Conservation (phyloP, 768 basidiomycete genomes). For the Tephrocybe rancida region DNA sequence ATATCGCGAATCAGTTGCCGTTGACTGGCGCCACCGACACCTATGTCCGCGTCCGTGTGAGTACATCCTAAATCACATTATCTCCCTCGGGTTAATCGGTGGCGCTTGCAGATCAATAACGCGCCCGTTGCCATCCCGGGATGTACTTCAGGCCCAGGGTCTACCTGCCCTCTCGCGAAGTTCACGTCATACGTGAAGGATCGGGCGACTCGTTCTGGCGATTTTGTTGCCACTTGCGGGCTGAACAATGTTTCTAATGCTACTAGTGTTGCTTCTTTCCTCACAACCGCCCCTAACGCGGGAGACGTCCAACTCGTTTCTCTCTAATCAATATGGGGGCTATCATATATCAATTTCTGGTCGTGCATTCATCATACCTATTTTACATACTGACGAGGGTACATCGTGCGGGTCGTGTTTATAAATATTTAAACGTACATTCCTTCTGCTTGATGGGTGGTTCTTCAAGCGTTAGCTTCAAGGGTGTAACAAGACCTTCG, state of each 20-base stretch:
- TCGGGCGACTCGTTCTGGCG: conserved; percentile 30
- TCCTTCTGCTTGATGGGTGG: neutral
- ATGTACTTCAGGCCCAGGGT: conserved; percentile 40
- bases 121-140: conserved; percentile 43
- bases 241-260: conserved; percentile 26
- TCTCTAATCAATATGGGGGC: conserved; percentile 1
- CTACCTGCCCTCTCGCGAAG: conserved; percentile 34
- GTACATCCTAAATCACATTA: conserved; percentile 1
- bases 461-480: conserved; percentile 16
- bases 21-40: conserved; percentile 8
- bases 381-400: neutral
- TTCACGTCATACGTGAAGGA: conserved; percentile 33
- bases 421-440: too few species aligned
- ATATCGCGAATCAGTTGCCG: conserved; percentile 16
- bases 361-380: neutral
- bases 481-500: conserved; percentile 53
- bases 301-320: conserved; percentile 9
- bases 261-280: conserved; percentile 24
- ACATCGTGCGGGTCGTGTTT: too few species aligned
- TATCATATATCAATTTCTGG: neutral
- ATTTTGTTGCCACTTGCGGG: conserved; percentile 40
- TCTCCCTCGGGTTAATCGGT: too few species aligned
- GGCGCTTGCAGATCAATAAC: conserved; percentile 29
- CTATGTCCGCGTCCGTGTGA: conserved; percentile 40
- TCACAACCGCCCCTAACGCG: conserved; percentile 19